Evolutionary conservation across 768 basidiomycete species (phyloP).

Genomic region (Postia placenta): DNA sequence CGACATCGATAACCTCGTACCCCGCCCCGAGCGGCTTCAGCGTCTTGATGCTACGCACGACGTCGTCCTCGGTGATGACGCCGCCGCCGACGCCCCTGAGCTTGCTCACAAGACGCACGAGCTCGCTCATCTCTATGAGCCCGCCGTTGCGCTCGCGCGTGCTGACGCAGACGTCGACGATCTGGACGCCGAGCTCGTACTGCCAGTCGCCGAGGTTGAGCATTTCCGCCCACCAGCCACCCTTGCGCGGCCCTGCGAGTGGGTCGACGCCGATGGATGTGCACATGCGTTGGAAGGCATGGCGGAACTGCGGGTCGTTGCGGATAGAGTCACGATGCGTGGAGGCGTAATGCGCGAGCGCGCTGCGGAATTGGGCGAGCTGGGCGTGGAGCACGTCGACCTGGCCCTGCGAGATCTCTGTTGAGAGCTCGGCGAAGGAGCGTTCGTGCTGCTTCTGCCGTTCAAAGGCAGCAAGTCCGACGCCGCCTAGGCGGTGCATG

Average conservation of each 20-base stretch:
- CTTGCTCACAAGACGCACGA: constrained; percentile 71
- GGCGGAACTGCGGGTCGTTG: constrained; percentile 79
- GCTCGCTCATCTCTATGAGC: constrained; percentile 81
- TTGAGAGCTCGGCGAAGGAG: constrained; percentile 79
- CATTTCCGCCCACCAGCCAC: constrained; percentile 90
- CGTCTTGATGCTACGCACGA: constrained; percentile 77
- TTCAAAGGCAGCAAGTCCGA: constrained; percentile 85
- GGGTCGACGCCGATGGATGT: constrained; percentile 93
- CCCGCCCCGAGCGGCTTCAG: constrained; percentile 88
- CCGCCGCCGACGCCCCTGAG: constrained; percentile 65
- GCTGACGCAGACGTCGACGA: constrained; percentile 87
- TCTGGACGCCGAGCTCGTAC: constrained; percentile 91
- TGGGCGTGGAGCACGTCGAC: constrained; percentile 76
- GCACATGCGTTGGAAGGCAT: constrained; percentile 95
- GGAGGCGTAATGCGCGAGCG: constrained; percentile 73
- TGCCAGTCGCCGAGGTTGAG: constrained; percentile 91
- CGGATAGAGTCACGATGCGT: constrained; percentile 83
- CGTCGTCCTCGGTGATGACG: constrained; percentile 81
- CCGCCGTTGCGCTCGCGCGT: constrained; percentile 90
- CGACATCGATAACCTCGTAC: constrained; percentile 76
- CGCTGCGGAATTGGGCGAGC: constrained; percentile 76
- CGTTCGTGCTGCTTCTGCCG: constrained; percentile 77
- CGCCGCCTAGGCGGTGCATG: constrained; percentile 76
- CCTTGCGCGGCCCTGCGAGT: constrained; percentile 76
- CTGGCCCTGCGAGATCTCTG: constrained; percentile 69